Base-by-base conservation (phyloP, 2,329 filamentous ascomycete genomes). In the Microcyclospora tardicrescens region DNA sequence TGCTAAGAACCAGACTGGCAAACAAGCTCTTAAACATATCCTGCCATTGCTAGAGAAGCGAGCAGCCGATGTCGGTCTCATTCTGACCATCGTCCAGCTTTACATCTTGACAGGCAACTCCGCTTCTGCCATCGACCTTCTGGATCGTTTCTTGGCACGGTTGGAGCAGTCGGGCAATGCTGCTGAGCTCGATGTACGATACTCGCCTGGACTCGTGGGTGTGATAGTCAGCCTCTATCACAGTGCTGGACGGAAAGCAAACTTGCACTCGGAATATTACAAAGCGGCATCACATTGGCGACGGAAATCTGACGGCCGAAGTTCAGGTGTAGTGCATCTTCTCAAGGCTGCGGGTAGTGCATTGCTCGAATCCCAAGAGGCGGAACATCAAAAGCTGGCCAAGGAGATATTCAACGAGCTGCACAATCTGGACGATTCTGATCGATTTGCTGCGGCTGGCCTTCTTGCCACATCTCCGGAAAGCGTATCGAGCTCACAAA, bases 211-310 rank as follows among this genome's bases (percentile, higher is more conserved):
- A 2, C 68, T 98, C 1, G 73, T 96, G 19, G 85, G 84, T 1
- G 68, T 89, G 2, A 68, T 83, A 2, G 79, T 93, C 9, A 78
- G 83, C 2, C 69, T 98, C 0, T 91, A 94, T 61, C 75, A 76
- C 50, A 66, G 71, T 2, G 80, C 91, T 57, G 79, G 81, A 30
- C 81, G 86, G 28, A 80, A 79, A 47, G 65, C 70, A 16, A 77
- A 82, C 24, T 77, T 83, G 44, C 82, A 82, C 45, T 62, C 67
- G 6, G 83, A 91, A 54, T 68, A 96, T 13, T 75, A 78, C 42
- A 83, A 81, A 59, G 85, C 89, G 13, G 84, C 85, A 10, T 67
- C 72, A 11, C 79, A 93, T 63, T 96, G 91, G 87, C 73, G 77
- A 38, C 67, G 69, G 34, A 79, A 78, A 48, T 65, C 71, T 9